Percentiles rank a stretch among this genome's conserved stretches.
These are phyloP conservation scores for Sporobolomyces pararoseus DNA, from an alignment of 768 basidiomycete species.

Conservation along the genomic window DNA sequence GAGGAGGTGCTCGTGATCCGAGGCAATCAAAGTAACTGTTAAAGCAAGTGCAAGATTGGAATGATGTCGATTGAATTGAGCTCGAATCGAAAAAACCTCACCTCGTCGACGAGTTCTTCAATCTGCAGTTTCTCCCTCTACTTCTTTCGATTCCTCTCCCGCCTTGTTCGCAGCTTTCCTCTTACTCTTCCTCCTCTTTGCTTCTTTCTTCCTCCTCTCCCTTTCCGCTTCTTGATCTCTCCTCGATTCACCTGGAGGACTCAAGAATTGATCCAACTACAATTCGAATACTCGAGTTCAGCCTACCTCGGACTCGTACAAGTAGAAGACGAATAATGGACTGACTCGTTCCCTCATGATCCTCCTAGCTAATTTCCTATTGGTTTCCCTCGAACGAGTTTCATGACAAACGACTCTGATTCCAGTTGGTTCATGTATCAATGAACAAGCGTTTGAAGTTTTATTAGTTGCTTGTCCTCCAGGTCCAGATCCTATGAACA, in stretches of 20 bases:
- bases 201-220: conserved; percentile 27
- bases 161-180: neutral
- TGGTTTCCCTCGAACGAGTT: conserved; percentile 25
- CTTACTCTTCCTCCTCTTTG: conserved; percentile 25
- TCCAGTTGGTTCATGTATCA: conserved; percentile 29
- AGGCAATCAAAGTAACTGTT: too few relatives aligned
- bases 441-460: conserved; percentile 25
- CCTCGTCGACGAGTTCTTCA: too few relatives aligned
- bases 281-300: too few relatives aligned
- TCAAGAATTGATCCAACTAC: conserved; percentile 20
- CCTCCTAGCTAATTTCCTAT: conserved; percentile 22
- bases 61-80: too few relatives aligned
- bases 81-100: too few relatives aligned
- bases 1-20: too few relatives aligned
- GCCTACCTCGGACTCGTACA: too few relatives aligned
- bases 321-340: neutral
- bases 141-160: neutral
- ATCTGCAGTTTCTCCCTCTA: neutral
- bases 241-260: conserved; percentile 11
- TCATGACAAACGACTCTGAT: conserved; percentile 33
- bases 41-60: too few relatives aligned
- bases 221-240: conserved; percentile 18
- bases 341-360: conserved; percentile 18
- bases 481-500: conserved; percentile 21
- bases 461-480: conserved; percentile 39